Evolutionary conservation across 257 asterid genomes (phyloP), one percentile per base, ranked within the genome.

Genomic region (Solanum dulcamara): DNA sequence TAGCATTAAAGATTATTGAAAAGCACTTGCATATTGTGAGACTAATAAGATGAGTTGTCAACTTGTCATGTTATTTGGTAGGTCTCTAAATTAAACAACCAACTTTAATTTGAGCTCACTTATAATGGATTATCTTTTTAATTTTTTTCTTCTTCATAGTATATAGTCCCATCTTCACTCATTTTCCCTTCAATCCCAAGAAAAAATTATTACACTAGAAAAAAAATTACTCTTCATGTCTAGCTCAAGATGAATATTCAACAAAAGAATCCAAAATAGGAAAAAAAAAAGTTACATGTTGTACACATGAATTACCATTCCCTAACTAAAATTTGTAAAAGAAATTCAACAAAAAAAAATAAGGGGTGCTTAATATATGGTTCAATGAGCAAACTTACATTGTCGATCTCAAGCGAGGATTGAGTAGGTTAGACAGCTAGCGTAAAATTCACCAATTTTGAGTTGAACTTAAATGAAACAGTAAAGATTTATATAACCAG

Each of bases 131-230:
- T 32, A 15, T 15, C 22, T 2, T 3, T 70, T 6, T 37, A 4
- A 1, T 15, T 2, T 18, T 60, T 72, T 5, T 72, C 46, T n/a
- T 40, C 77, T 50, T 68, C 38, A 82, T 37, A 38, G 24, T 35
- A 44, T 46, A 22, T 77, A 59, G 32, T 79, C 80, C 74, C 32
- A 77, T 60, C 35, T 81, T 81, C 86, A 83, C 81, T 83, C 85
- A 86, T 75, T 8, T 83, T 77, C 8, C 84, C 88, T 86, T 86
- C 84, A 62, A 79, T 86, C 59, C 38, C 84, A 86, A 79, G 85
- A 83, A 35, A 44, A 83, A 38, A 83, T 74, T 80, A 74, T 83
- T 79, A 75, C 85, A 85, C 57, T 68, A 32, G 28, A 2, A 70
- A n/a, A 62, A 42, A 30, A n/a, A 70, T 42, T 50, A 77, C 48